Evolutionary conservation across 129 eudicot species (phyloP).

Genomic region (Solidago caesia): DNA sequence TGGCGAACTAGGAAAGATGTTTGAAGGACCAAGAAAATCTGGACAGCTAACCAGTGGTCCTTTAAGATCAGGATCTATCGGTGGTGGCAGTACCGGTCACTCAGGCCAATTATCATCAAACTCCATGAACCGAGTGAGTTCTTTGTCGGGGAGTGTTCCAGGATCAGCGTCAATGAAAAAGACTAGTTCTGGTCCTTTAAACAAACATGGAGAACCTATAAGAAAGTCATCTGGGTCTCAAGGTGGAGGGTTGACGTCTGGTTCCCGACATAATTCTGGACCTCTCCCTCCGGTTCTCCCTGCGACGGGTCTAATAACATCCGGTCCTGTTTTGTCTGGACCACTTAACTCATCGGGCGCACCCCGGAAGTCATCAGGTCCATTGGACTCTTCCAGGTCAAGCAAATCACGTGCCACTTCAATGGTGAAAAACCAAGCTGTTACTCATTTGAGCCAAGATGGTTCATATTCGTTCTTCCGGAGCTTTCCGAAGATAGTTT

Average conservation of each 20-base stretch:
- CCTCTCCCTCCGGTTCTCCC: slow-evolving; percentile 78
- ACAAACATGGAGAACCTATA: slow-evolving; percentile 83
- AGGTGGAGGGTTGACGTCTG: slow-evolving; percentile 47
- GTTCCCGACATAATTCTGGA: slow-evolving; percentile 79
- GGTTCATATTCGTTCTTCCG: slow-evolving; percentile 44
- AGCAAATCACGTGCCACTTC: slow-evolving; percentile 46
- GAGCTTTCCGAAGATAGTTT: slow-evolving; percentile 57
- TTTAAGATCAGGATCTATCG: slow-evolving; percentile 67
- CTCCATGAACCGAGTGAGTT: slow-evolving; percentile 28
- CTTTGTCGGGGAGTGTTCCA: background rate
- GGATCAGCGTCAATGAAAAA: slow-evolving; percentile 46
- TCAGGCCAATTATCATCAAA: slow-evolving; percentile 46
- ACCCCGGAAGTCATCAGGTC: slow-evolving; percentile 79
- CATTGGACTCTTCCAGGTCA: slow-evolving; percentile 58
- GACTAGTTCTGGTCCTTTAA: slow-evolving; percentile 75
- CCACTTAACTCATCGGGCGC: slow-evolving; percentile 82
- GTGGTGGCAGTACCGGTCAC: slow-evolving; percentile 53
- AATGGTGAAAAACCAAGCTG: slow-evolving; percentile 68
- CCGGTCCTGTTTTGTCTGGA: slow-evolving; percentile 76
- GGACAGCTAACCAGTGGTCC: slow-evolving; percentile 72
- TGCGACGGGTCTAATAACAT: slow-evolving; percentile 74
- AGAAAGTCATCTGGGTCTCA: slow-evolving; percentile 87
- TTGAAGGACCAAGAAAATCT: slow-evolving; percentile 73
- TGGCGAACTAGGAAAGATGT: slow-evolving; percentile 86
- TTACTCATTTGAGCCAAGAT: slow-evolving; percentile 61